These are phyloP conservation scores for Hypoxylon lienhwacheense DNA, from an alignment of 495 filamentous ascomycete genomes.

Conservation along the genomic window DNA sequence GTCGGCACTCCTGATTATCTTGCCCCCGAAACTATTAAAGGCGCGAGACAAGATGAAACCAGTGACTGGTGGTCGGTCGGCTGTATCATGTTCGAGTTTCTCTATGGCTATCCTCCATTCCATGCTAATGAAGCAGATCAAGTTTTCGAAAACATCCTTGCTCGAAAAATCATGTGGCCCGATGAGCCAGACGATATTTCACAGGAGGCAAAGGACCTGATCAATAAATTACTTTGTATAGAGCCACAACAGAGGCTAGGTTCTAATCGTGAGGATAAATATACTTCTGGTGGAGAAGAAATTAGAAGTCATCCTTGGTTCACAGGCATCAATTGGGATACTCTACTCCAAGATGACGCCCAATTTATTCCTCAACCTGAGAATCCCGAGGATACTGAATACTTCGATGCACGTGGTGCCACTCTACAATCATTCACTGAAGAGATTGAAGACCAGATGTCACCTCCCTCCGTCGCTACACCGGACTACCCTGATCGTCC, in stretches of 20 bases:
- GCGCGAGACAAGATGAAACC: constrained; percentile 91
- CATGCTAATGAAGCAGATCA: constrained; percentile 87
- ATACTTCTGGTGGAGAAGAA: constrained; percentile 78
- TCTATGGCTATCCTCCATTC: constrained; percentile 89
- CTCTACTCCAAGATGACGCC: constrained; percentile 85
- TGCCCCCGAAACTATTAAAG: constrained; percentile 94
- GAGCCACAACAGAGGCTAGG: constrained; percentile 81
- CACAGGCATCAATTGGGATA: constrained; percentile 82
- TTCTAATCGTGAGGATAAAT: constrained; percentile 78
- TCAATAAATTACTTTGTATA: constrained; percentile 83
- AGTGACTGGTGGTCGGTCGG: constrained; percentile 99
- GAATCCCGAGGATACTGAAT: constrained; percentile 96
- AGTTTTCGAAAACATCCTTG: constrained; percentile 95
- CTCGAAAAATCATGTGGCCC: constrained; percentile 87
- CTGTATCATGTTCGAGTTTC: constrained; percentile 95
- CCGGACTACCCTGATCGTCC: constrained; percentile 83
- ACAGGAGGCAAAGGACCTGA: constrained; percentile 85
- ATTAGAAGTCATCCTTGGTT: constrained; percentile 92
- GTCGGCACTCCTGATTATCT: constrained; percentile 98
- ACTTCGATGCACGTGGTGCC: constrained; percentile 91
- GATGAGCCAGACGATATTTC: constrained; percentile 73
- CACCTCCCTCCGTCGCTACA: constrained; percentile 63
- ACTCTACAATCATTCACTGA: constrained; percentile 86
- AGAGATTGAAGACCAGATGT: constrained; percentile 86
- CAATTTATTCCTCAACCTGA: constrained; percentile 92